These are phyloP conservation scores for Myochromella boudieri DNA, from an alignment of 768 basidiomycete genomes.

Conservation along the genomic window DNA sequence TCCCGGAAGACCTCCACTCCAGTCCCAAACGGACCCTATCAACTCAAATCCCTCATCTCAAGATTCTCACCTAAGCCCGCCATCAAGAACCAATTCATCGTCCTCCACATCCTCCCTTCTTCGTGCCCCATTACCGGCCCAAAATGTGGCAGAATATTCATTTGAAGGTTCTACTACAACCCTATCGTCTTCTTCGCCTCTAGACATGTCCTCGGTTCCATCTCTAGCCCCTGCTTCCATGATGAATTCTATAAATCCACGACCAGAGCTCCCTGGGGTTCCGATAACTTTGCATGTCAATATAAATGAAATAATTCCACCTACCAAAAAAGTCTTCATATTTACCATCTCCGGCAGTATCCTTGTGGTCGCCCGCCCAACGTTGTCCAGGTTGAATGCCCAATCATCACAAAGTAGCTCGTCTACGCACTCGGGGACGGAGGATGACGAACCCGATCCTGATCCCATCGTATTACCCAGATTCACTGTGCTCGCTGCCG, in stretches of 20 bases:
- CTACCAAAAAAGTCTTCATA: constrained; percentile 61
- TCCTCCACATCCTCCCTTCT: constrained; percentile 64
- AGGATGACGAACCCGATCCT: constrained; percentile 29
- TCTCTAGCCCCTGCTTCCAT: constrained; percentile 46
- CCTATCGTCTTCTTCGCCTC: constrained; percentile 31
- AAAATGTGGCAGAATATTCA: constrained; percentile 68
- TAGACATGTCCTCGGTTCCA: constrained; percentile 46
- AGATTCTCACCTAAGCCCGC: constrained; percentile 13
- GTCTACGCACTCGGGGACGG: constrained; percentile 11
- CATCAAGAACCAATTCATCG: constrained; percentile 38
- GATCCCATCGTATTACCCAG: constrained; percentile 63
- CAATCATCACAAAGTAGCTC: constrained; percentile 13
- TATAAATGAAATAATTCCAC: constrained; percentile 72
- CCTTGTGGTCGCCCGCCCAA: constrained; percentile 50
- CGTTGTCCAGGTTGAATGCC: constrained; percentile 25
- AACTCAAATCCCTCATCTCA: constrained; percentile 20
- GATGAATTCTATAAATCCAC: constrained; percentile 23
- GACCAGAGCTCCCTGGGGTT: constrained; percentile 45
- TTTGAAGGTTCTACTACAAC: constrained; percentile 56
- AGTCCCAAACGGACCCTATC: constrained; percentile 46
- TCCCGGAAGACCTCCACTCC: constrained; percentile 21
- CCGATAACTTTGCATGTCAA: constrained; percentile 78
- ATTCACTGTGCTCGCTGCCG: constrained; percentile 68
- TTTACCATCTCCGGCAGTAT: constrained; percentile 69
- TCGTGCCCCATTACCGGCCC: constrained; percentile 69